Base-by-base conservation (phyloP, 352 stramenopile genomes). In the Phytopythium mirpurense region DNA sequence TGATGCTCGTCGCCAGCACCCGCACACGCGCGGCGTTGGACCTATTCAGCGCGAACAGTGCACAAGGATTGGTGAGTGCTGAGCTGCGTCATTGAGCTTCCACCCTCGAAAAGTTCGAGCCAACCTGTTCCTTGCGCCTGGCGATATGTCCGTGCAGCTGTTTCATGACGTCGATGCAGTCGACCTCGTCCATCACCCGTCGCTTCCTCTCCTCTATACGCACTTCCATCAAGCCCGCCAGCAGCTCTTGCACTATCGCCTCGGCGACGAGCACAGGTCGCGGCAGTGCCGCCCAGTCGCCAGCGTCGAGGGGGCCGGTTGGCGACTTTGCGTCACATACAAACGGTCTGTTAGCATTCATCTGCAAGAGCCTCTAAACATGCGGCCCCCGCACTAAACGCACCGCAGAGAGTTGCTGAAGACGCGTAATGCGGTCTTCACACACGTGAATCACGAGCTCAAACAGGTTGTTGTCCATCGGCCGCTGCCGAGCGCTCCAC, bases 191-290 rank as follows among this genome's bases (percentile, higher is more conserved):
- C 57, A 86, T 60, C 27, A 86, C 72, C 18, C 70, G 38, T 18
- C 54, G 62, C 57, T 88, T 73, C 27, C 72, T 83, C 56, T 88
- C 75, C 27, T 72, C 70, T 47, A 79, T 68, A 10, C 70, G 61
- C 24, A 88, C 57, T 51, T 74, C 59, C 49, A 81, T 57, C 15
- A 88, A 58, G 51, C 69, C 77, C 55, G 83, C 71, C 5, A 88
- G 58, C 21, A 88, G 64, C 50, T 86, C 78, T 46, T 86, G 78
- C 10, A 86, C 75, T 50, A 88, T 80, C 3, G 78, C 78, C 57
- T 86, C 70, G 5, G 78, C 75, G 15, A 88, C 74, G 27, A 84
- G 48, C 44, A 77, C 61, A 5, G 65, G 60, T 41, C 73, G 63
- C 12, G 72, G 63, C 40, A 67, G 51, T 3, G 44, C 47, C 29